Evolutionary conservation across 768 basidiomycete species (phyloP).

Genomic region (Rhizopogon vulgaris): DNA sequence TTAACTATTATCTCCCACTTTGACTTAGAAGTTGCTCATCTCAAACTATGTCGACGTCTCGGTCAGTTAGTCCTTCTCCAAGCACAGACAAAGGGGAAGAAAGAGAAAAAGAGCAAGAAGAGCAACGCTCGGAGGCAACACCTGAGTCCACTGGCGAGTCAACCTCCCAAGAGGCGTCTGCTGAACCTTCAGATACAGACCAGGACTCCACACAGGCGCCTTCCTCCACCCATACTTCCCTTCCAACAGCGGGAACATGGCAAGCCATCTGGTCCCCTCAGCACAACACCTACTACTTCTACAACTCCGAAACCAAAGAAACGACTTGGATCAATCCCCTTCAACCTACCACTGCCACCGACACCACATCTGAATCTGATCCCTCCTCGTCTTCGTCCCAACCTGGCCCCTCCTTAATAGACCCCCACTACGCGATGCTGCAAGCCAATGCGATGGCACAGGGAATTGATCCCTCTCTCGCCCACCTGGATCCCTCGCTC

Average conservation of each 20-base stretch:
- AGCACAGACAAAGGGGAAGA: not conserved
- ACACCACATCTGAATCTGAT: slow-evolving; percentile 17
- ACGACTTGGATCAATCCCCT: slow-evolving; percentile 85
- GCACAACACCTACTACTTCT: slow-evolving; percentile 83
- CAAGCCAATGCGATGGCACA: slow-evolving; percentile 70
- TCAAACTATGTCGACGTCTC: slow-evolving; percentile 4
- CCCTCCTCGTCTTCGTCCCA: slow-evolving; percentile 15
- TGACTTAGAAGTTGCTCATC: not conserved
- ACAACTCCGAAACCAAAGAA: slow-evolving; percentile 66
- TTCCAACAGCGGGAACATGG: slow-evolving; percentile 42
- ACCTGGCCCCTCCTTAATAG: slow-evolving; percentile 16
- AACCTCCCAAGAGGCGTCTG: slow-evolving; percentile 2
- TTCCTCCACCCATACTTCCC: slow-evolving; percentile 8
- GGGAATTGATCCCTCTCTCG: slow-evolving; percentile 80
- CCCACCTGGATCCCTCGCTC: slow-evolving; percentile 73
- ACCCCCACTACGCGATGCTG: slow-evolving; percentile 40
- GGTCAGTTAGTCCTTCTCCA: slow-evolving; percentile 10
- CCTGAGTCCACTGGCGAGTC: slow-evolving; percentile 2
- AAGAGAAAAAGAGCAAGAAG: not conserved
- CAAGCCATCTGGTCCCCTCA: slow-evolving; percentile 77
- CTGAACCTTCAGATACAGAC: slow-evolving; percentile 4
- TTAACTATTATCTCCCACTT: not conserved
- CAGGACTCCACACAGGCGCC: not conserved
- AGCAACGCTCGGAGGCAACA: not conserved
- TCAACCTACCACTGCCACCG: slow-evolving; percentile 27